These are phyloP conservation scores for Albugo laibachii DNA, from an alignment of 352 stramenopile genomes.

Conservation along the genomic window DNA sequence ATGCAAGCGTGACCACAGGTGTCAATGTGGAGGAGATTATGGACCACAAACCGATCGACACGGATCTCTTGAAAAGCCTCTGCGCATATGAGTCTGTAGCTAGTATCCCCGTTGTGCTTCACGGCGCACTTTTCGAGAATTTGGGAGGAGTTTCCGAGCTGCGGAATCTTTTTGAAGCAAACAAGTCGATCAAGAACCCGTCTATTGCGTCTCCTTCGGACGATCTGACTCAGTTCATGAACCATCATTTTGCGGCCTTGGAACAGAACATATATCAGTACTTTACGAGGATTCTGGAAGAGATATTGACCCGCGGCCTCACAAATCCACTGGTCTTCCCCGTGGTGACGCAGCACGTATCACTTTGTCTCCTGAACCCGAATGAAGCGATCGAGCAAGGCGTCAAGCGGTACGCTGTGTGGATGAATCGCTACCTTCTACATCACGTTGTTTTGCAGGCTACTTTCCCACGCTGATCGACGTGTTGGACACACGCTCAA, in stretches of 20 bases:
- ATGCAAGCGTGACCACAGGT: slow-evolving; percentile 15
- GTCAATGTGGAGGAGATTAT: slow-evolving; percentile 1
- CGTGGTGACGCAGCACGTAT: slow-evolving; percentile 63
- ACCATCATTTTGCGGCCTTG: background rate
- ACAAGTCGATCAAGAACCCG: too few species aligned
- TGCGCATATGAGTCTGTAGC: slow-evolving; percentile 32
- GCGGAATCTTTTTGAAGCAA: slow-evolving; percentile 21
- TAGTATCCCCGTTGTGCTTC: slow-evolving; percentile 58
- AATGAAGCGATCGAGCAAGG: slow-evolving; percentile 25
- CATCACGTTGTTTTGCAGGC: background rate
- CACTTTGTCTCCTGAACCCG: slow-evolving; percentile 47
- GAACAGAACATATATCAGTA: slow-evolving; percentile 26
- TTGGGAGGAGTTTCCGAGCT: slow-evolving; percentile 56
- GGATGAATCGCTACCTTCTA: background rate
- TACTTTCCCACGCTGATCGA: background rate
- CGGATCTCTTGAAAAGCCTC: slow-evolving; percentile 31
- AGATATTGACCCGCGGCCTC: slow-evolving; percentile 34
- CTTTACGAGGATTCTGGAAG: slow-evolving; percentile 1
- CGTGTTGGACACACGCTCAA: slow-evolving; percentile 4
- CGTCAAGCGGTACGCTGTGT: slow-evolving; percentile 34
- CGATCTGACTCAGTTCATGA: slow-evolving; percentile 14
- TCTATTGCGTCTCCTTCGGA: slow-evolving; percentile 9
- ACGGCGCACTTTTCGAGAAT: slow-evolving; percentile 64
- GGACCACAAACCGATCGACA: slow-evolving; percentile 23
- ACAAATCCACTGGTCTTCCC: slow-evolving; percentile 57